Percentiles rank a stretch among this genome's conserved stretches.
These are phyloP conservation scores for Vitis amurensis DNA, from an alignment of 164 flowering plant genomes.

Conservation along the genomic window DNA sequence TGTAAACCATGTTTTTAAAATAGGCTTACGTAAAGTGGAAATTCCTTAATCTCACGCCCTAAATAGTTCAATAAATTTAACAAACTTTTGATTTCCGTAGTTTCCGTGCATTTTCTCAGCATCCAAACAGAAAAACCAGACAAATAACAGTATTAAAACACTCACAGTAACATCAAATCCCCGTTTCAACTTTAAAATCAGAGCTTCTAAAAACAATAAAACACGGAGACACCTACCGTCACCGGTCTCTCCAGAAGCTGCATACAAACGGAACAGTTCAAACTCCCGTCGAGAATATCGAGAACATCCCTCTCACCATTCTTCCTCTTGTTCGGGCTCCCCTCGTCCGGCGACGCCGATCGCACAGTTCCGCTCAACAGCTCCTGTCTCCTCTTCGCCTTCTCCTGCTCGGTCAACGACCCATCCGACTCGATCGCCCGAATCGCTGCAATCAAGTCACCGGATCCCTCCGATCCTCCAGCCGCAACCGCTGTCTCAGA, in stretches of 20 bases:
- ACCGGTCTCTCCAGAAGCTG: slow-evolving; percentile 81
- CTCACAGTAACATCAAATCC: too few species aligned
- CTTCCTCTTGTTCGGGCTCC: slow-evolving; percentile 13
- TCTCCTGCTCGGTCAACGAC: slow-evolving; percentile 59
- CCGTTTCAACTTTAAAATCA: too few species aligned
- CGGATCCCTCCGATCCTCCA: slow-evolving; percentile 14
- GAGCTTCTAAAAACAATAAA: not conserved
- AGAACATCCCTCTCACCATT: slow-evolving; percentile 28
- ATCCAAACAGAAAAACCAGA: too few species aligned
- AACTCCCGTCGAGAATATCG: slow-evolving; percentile 39
- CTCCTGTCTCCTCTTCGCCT: slow-evolving; percentile 77
- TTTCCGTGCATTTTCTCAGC: too few species aligned
- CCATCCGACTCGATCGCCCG: slow-evolving; percentile 64
- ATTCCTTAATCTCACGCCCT: too few species aligned
- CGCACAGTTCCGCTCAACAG: slow-evolving; percentile 43
- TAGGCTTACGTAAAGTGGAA: too few species aligned
- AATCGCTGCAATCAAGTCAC: slow-evolving; percentile 54
- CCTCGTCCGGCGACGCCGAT: not conserved
- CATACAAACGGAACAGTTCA: slow-evolving; percentile 74
- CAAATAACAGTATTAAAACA: too few species aligned
- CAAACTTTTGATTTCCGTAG: too few species aligned
- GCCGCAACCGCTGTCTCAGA: not conserved
- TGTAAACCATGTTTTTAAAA: too few species aligned
- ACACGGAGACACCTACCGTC: slow-evolving; percentile 42
- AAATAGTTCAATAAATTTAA: too few species aligned